Evolutionary conservation across 805 yeast genomes (phyloP).

Genomic region (Ogataea allantospora): DNA sequence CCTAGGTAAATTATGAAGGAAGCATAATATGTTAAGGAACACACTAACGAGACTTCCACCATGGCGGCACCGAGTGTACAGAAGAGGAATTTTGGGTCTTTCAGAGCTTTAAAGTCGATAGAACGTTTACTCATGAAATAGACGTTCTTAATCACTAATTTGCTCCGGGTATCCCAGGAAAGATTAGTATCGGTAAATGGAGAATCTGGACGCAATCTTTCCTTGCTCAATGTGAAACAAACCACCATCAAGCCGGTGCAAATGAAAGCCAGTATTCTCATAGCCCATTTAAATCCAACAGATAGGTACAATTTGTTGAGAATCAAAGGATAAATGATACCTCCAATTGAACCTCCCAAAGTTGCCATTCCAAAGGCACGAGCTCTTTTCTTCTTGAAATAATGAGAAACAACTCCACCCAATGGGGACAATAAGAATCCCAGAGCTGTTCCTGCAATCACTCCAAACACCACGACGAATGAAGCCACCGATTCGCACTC

Average conservation of each 20-base stretch:
- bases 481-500: slow-evolving; percentile 38
- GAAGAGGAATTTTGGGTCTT: slow-evolving; percentile 37
- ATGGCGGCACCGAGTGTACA: slow-evolving; percentile 40
- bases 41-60: slow-evolving; percentile 40
- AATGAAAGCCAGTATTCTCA: slow-evolving; percentile 46
- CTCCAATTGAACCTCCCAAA: slow-evolving; percentile 68
- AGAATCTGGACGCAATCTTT: slow-evolving; percentile 30
- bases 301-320: slow-evolving; percentile 42
- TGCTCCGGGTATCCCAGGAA: slow-evolving; percentile 7
- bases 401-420: slow-evolving; percentile 45
- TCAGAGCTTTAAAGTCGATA: slow-evolving; percentile 33
- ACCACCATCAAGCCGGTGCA: slow-evolving; percentile 21
- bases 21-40: slow-evolving; percentile 42
- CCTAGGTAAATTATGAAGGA: slow-evolving; percentile 45
- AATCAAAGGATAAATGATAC: slow-evolving; percentile 57
- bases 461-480: slow-evolving; percentile 41
- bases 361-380: slow-evolving; percentile 31
- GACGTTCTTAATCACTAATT: slow-evolving; percentile 13
- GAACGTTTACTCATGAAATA: slow-evolving; percentile 23
- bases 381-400: slow-evolving; percentile 44
- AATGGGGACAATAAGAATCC: slow-evolving; percentile 46
- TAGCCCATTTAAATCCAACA: slow-evolving; percentile 62
- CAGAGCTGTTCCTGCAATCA: slow-evolving; percentile 41
- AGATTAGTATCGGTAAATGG: slow-evolving; percentile 13
- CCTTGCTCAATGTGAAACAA: slow-evolving; percentile 35